Conservation (phyloP, 331 rosid genomes). For the Prunus yedoensis region DNA sequence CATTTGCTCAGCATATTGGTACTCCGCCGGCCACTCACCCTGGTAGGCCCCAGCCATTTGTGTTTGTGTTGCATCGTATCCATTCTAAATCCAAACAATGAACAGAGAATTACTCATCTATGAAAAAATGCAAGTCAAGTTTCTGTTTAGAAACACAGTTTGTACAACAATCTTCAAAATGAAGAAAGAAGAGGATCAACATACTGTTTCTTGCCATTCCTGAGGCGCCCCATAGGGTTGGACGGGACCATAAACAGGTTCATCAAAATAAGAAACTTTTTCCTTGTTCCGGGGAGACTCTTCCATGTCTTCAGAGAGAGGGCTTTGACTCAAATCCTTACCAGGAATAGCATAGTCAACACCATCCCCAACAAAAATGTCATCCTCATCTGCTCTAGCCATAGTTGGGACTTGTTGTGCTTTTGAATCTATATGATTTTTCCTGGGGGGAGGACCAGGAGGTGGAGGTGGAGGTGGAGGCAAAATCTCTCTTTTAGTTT, state of each 20-base stretch:
- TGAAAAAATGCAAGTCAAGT: neutral
- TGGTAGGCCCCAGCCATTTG: slow-evolving; percentile 78
- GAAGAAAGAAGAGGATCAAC: slow-evolving; percentile 36
- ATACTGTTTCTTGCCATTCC: slow-evolving; percentile 88
- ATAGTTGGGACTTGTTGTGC: slow-evolving; percentile 72
- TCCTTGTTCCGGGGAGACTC: slow-evolving; percentile 94
- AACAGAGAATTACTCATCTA: slow-evolving; percentile 19
- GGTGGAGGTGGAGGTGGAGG: slow-evolving; percentile 97
- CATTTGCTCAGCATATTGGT: slow-evolving; percentile 86
- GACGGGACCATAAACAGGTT: slow-evolving; percentile 86
- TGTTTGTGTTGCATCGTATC: slow-evolving; percentile 68
- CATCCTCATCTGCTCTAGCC: slow-evolving; percentile 82
- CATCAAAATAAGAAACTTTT: slow-evolving; percentile 62
- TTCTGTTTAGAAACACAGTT: neutral
- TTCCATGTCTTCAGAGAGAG: slow-evolving; percentile 95
- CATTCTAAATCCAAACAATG: slow-evolving; percentile 56
- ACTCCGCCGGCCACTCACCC: slow-evolving; percentile 93
- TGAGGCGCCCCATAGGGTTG: slow-evolving; percentile 67
- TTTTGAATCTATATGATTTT: slow-evolving; percentile 49
- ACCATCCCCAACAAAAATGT: slow-evolving; percentile 92
- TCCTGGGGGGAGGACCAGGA: slow-evolving; percentile 41
- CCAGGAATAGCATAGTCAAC: slow-evolving; percentile 77
- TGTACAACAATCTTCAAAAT: slow-evolving; percentile 9
- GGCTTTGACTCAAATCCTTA: slow-evolving; percentile 79
- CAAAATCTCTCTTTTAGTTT: slow-evolving; percentile 53